phyloP scores from a whole-genome alignment of 345 rosid genomes.

The Sonneratia alba region DNA sequence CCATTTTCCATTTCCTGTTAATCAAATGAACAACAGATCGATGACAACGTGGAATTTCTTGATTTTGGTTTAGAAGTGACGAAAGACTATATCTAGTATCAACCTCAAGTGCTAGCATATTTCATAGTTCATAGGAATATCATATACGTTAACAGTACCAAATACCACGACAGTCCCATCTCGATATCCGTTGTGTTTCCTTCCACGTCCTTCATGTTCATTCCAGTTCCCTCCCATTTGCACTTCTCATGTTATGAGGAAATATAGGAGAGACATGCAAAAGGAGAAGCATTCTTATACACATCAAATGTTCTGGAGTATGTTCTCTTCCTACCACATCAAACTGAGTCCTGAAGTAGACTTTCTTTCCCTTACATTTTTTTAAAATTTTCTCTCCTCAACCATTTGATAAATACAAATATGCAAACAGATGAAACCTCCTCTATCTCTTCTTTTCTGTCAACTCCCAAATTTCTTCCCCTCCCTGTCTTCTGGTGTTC shows the following conservation, averaged over 20 bases:
- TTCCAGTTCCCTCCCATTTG: not conserved
- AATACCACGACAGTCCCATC: not conserved
- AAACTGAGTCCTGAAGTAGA: not conserved
- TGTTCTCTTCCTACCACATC: slow-evolving; percentile 2
- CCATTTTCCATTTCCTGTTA: no score
- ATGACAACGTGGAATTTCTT: no score
- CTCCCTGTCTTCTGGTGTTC: not conserved
- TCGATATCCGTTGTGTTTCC: not conserved
- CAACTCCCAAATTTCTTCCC: not conserved
- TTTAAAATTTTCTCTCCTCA: not conserved
- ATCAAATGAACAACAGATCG: no score
- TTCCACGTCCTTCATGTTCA: not conserved
- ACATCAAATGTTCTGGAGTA: not conserved
- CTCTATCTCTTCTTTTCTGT: not conserved
- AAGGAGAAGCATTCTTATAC: slow-evolving; percentile 3
- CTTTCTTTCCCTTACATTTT: not conserved
- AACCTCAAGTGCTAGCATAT: no score
- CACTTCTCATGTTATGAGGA: not conserved
- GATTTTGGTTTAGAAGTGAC: no score
- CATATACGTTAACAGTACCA: not conserved
- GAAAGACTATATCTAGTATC: no score
- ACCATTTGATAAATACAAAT: slow-evolving; percentile 1
- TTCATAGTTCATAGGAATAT: no score
- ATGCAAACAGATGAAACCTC: not conserved
- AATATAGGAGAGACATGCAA: not conserved